phyloP scores from a whole-genome alignment of 2,329 filamentous ascomycete genomes.

The Fusarium marasasianum region DNA sequence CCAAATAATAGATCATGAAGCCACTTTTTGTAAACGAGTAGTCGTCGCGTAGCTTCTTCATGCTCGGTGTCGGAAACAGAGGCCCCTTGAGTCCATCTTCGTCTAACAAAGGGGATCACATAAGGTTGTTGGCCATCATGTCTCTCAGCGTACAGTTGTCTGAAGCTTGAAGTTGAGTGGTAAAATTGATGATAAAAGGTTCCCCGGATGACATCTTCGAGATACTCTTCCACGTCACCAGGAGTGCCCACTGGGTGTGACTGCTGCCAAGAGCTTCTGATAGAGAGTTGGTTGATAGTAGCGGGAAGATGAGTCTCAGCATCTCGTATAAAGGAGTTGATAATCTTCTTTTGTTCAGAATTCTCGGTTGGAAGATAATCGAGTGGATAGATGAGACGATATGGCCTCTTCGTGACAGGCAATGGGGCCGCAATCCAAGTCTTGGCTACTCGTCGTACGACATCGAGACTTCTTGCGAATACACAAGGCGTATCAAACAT shows the following conservation, averaged over 20 bases:
- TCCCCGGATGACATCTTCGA: neutral
- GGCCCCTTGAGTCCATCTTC: neutral
- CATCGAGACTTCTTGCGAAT: neutral
- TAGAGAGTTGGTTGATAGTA: neutral
- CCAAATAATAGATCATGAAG: neutral
- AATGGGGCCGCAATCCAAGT: neutral
- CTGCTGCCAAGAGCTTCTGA: neutral
- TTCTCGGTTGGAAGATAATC: neutral
- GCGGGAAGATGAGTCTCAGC: neutral
- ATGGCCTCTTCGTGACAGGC: rapidly evolving
- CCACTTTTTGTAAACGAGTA: neutral
- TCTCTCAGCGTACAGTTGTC: neutral
- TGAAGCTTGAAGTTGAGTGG: neutral
- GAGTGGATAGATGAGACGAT: neutral
- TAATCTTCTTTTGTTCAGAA: neutral
- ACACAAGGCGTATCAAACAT: neutral
- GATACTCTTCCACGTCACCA: neutral
- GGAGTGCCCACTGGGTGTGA: neutral
- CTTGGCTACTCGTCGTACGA: neutral
- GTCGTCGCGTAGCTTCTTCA: neutral
- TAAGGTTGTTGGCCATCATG: neutral
- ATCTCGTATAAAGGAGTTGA: neutral
- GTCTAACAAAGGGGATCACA: neutral
- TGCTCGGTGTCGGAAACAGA: neutral
- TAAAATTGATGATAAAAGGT: neutral